Evolutionary conservation across 129 eudicot species (phyloP).

Genomic region (Tagetes erecta): DNA sequence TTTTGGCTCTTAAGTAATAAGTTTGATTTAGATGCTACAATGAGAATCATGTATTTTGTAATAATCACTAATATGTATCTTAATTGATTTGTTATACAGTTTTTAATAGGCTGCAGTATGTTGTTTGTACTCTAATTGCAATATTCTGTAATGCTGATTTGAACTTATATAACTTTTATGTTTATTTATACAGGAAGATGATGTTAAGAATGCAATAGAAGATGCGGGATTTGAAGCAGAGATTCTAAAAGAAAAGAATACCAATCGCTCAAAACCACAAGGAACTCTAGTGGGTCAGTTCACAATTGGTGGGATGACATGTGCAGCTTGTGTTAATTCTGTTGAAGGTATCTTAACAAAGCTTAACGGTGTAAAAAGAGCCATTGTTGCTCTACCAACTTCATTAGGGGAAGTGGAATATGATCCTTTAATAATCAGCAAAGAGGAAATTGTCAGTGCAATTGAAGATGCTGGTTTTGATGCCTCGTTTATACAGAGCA

Average conservation of each 20-base stretch:
- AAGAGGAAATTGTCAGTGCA: conserved; percentile 78
- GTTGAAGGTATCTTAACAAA: conserved; percentile 87
- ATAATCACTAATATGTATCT: background rate
- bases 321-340: conserved; percentile 95
- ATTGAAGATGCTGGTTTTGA: conserved; percentile 99
- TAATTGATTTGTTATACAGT: background rate
- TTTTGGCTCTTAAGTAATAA: background rate
- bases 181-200: conserved; percentile 72
- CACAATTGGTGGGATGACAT: conserved; percentile 97
- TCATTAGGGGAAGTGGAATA: conserved; percentile 96
- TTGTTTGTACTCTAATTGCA: background rate
- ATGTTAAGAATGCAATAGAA: conserved; percentile 85
- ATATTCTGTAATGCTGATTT: background rate
- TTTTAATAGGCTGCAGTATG: background rate
- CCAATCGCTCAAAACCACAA: conserved; percentile 37
- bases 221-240: conserved; percentile 99
- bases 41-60: background rate
- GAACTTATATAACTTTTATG: conserved; percentile 1
- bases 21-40: background rate
- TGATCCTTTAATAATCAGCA: conserved; percentile 65
- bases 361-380: conserved; percentile 84
- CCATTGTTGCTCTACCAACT: conserved; percentile 81
- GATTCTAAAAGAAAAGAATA: conserved; percentile 56
- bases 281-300: conserved; percentile 77
- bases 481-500: conserved; percentile 91